Evolutionary conservation across 2,329 filamentous ascomycete species (phyloP), one percentile per base, ranked within the genome.

Genomic region (Penicillium concentricum): DNA sequence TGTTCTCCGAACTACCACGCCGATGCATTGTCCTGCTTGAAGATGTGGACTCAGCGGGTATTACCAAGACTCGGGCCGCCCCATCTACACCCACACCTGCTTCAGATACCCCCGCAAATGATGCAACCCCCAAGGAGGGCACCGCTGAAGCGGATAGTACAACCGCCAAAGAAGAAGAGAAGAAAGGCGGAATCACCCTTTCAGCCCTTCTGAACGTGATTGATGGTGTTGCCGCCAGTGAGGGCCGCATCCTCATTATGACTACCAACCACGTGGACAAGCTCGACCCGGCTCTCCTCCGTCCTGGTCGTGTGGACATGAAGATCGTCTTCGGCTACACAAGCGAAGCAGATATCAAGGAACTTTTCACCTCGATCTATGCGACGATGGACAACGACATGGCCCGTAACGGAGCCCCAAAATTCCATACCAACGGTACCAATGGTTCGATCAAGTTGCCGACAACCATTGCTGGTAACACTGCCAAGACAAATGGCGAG

Each of bases 1-100:
- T 92, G 4, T 91, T 92, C 65, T 76, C 83, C 24, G 81, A 84
- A 38, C 82, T 92, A 4, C 89, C 89, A 0, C 81, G 81, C 15
- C 84, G 86, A 47, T 91, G 89, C 61, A 83, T 91, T 16, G 86
- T 92, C 1, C 81, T 92, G 1, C 82, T 92, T 4, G 89, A 92
- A 69, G 89, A 92, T 62, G 88, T 92, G 53, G 89, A 92, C 69
- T 87, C 83, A 1, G 88, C 87, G 2, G 88, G 88, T 5, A 78
- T 91, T 41, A 87, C 86, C 0, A 83, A 87, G 61, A 86, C 68
- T 45, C 68, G 73, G 22, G 63, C n/a, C 2, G 0, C 45, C 3
- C 1, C 26, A 4, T 8, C 35, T 41, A 15, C 38, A 12, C 7
- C 48, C 15, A 8, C 38, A 5, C 6, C 28, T 35, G 26, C 37